phyloP scores from a whole-genome alignment of 768 basidiomycete species.

The Podaxis pistillaris region DNA sequence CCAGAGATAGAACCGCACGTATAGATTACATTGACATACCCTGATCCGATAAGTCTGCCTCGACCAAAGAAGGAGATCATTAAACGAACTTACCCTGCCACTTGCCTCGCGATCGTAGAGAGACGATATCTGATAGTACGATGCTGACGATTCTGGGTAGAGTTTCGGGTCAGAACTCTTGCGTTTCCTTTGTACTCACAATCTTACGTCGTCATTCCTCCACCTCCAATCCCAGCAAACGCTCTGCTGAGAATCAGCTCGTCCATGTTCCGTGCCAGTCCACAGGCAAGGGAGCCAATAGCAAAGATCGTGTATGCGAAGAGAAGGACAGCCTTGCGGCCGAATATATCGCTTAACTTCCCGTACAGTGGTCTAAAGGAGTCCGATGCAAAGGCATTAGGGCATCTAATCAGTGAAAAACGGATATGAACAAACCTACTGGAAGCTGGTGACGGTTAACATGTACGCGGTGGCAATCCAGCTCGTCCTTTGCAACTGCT shows the following conservation, averaged over 20 bases:
- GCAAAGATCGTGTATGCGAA: conserved; percentile 55
- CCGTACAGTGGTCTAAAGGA: conserved; percentile 55
- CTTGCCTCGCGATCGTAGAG: conserved; percentile 59
- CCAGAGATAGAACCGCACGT: conserved; percentile 57
- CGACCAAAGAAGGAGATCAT: neutral
- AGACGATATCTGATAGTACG: conserved; percentile 64
- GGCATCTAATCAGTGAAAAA: neutral
- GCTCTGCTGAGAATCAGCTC: conserved; percentile 53
- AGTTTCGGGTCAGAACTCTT: neutral
- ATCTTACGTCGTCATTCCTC: conserved; percentile 57
- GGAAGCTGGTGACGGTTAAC: conserved; percentile 57
- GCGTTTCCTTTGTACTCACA: too few species aligned
- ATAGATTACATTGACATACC: conserved; percentile 61
- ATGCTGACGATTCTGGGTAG: conserved; percentile 53
- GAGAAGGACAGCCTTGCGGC: conserved; percentile 55
- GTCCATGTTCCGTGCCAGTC: conserved; percentile 51
- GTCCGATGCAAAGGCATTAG: neutral
- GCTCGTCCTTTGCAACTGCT: conserved; percentile 61
- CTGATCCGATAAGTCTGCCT: conserved; percentile 18
- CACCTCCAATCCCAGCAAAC: conserved; percentile 59
- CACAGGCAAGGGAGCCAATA: conserved; percentile 52
- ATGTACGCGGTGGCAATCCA: conserved; percentile 68
- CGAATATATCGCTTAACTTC: conserved; percentile 65
- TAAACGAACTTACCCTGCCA: conserved; percentile 51
- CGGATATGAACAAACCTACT: conserved; percentile 33